Evolutionary conservation across 2,329 filamentous ascomycete genomes (phyloP).

Genomic region (Elsinoe necatrix): DNA sequence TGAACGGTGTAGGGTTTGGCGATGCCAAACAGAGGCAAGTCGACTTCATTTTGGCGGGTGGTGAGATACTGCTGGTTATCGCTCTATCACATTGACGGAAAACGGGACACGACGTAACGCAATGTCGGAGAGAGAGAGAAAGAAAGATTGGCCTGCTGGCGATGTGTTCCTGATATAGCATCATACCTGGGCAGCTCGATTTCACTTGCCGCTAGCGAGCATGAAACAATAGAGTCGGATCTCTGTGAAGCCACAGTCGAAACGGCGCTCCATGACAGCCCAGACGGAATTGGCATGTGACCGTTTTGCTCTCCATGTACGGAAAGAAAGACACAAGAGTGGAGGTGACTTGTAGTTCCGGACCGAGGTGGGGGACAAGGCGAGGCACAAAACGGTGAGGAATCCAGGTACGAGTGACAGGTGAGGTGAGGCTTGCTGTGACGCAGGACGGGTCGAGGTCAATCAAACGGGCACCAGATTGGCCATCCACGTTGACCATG

Average conservation of each 20-base stretch:
- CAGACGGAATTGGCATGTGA: conserved; percentile 11
- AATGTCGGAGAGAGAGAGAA: background rate
- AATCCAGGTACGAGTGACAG: background rate
- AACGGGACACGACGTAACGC: background rate
- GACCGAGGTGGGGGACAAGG: conserved; percentile 2
- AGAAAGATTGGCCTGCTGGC: background rate
- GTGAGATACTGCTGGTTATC: background rate
- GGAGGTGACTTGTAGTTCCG: background rate
- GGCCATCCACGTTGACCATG: background rate
- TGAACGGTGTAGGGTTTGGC: conserved; percentile 34
- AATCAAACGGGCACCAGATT: conserved; percentile 10
- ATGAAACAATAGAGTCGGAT: conserved; percentile 15
- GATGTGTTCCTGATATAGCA: conserved; percentile 12
- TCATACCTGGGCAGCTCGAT: conserved; percentile 2
- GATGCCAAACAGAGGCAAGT: conserved; percentile 16
- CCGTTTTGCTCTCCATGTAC: conserved; percentile 6
- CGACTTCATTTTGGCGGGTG: conserved; percentile 12
- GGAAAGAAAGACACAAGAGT: background rate
- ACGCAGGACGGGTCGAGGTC: conserved; percentile 2
- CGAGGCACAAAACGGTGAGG: conserved; percentile 5
- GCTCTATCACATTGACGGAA: conserved; percentile 2
- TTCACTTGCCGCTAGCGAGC: conserved; percentile 11
- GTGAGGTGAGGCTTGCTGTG: conserved; percentile 10
- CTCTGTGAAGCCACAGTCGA: conserved; percentile 5
- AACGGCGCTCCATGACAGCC: conserved; percentile 1